These are phyloP conservation scores for Margaritispora aquatica DNA, from an alignment of 495 filamentous ascomycete genomes.

Conservation along the genomic window DNA sequence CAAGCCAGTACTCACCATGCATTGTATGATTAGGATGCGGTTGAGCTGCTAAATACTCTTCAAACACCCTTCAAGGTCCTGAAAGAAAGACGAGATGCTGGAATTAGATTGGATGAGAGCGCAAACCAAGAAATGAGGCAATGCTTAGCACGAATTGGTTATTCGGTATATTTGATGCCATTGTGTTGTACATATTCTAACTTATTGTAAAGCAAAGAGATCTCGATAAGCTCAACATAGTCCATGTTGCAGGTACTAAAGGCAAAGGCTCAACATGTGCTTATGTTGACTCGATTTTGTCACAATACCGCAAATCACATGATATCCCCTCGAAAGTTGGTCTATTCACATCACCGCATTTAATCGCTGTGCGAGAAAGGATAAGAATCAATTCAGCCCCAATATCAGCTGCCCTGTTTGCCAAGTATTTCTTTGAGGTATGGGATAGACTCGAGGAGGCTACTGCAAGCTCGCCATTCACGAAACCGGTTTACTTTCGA, in stretches of 20 bases:
- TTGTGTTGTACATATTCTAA: neutral
- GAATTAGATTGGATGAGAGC: constrained; percentile 57
- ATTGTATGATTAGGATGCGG: constrained; percentile 57
- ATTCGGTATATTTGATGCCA: constrained; percentile 29
- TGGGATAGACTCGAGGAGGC: constrained; percentile 70
- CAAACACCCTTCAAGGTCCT: constrained; percentile 81
- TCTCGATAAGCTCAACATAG: constrained; percentile 64
- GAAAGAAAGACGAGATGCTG: constrained; percentile 64
- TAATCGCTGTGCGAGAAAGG: constrained; percentile 81
- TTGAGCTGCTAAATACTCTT: constrained; percentile 80
- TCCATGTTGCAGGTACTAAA: constrained; percentile 90
- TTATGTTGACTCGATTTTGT: constrained; percentile 52
- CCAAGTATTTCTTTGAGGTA: constrained; percentile 81
- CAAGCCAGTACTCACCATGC: neutral
- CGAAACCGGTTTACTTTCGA: constrained; percentile 83
- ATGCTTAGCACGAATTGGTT: constrained; percentile 72
- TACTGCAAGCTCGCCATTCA: constrained; percentile 38
- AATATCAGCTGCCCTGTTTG: constrained; percentile 69
- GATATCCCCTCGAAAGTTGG: constrained; percentile 54
- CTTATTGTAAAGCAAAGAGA: constrained; percentile 50
- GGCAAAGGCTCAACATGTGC: constrained; percentile 83
- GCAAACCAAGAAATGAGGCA: constrained; percentile 71
- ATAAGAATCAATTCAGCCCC: constrained; percentile 76
- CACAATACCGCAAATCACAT: constrained; percentile 30
- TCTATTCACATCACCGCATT: constrained; percentile 83